Evolutionary conservation across 371 early-diverging fungal species (phyloP), one percentile per base, ranked within the genome.

Genomic region (Basidiobolus meristosporus): DNA sequence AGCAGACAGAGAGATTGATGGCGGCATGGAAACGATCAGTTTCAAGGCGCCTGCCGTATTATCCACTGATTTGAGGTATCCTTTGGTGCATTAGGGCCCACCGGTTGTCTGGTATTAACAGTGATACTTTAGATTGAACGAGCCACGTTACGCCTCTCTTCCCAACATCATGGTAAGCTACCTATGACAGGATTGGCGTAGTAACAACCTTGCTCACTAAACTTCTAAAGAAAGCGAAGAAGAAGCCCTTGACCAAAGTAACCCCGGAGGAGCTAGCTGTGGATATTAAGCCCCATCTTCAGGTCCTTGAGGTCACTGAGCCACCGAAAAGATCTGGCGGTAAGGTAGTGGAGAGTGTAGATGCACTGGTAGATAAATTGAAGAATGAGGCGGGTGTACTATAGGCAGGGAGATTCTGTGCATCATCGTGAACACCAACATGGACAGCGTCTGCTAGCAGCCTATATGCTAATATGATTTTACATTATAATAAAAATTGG

Each of bases 1-100:
- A 45, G 93, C 92, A 35, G 80, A 82, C 17, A 75, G 97, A 47
- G 98, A 98, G 66, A 73, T 98, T 39, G 98, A 98, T 56, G 96
- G 96, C 48, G 98, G 98, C 38, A 62, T 92, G 41, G 95, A 98
- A 60, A 90, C 90, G n/a, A 55, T 98, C 43, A 46, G 60, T 42
- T 65, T 83, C 40, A 45, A 73, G 38, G 53, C 91, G 34, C 98
- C 98, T 15, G 91, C 92, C 30, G 65, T 98, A 40, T 62, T 95
- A 45, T 93, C 97, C 38, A 81, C 95, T n/a, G 98, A 96, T 60
- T 68, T 98, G 52, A 77, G 98, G 81, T 84, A 66, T 47, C 48
- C 6, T 7, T 26, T 31, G 33, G 1, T 34, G 4, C 17, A 18
- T 29, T 34, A 40, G n/a, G 23, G 7, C n/a, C 19, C 14, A 21